Evolutionary conservation across 1,284 basidiomycete species (phyloP), one percentile per base, ranked within the genome.

Genomic region (Gomphus sp.): DNA sequence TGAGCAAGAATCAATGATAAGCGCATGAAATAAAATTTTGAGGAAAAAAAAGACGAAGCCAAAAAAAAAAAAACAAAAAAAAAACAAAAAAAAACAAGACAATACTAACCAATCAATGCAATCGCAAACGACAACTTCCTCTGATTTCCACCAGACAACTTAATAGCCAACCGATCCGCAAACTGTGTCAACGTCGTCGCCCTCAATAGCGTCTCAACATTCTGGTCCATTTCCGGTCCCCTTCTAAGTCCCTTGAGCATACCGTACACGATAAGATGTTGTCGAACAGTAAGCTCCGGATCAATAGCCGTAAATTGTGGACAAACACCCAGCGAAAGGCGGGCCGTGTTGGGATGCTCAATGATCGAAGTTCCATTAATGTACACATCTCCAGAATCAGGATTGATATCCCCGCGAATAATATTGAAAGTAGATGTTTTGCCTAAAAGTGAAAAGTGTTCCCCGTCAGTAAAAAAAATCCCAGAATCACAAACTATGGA

Each of bases 301-400:
- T 91, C 90, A 59, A 91, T 87, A 0, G 89, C 89, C 3, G 89
- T 89, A 70, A 90, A 89, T 64, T 92, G 89, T 0, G 89, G 89
- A 66, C 87, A 91, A 45, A 91, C 87, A 1, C 89, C 89, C 7
- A 91, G 78, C 3, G 80, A 76, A 5, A 84, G 76, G 50, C 86
- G 77, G 34, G 89, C 86, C 4, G 70, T 74, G 41, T 79, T 79
- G 0, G 87, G 80, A 59, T 82, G 74, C 33, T 74, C 72, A 22
- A 87, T 72, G 41, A 88, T 80, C 0, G 87, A 90, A 31, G 76
- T 73, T 0, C 79, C 81, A 55, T 80, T 78, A 64, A 91, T 85
- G 53, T 79, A 66, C 3, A 89, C 79, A 62, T 91, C 85, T 1
- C 89, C 89, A 0, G 69, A 62, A 61, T 87, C 80, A 3, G 81